A percentile compares a stretch with the other conserved stretches of the same genome.
These are phyloP conservation scores for Tolypocladium sp. DNA, from an alignment of 2,329 filamentous ascomycete genomes.

Conservation along the genomic window DNA sequence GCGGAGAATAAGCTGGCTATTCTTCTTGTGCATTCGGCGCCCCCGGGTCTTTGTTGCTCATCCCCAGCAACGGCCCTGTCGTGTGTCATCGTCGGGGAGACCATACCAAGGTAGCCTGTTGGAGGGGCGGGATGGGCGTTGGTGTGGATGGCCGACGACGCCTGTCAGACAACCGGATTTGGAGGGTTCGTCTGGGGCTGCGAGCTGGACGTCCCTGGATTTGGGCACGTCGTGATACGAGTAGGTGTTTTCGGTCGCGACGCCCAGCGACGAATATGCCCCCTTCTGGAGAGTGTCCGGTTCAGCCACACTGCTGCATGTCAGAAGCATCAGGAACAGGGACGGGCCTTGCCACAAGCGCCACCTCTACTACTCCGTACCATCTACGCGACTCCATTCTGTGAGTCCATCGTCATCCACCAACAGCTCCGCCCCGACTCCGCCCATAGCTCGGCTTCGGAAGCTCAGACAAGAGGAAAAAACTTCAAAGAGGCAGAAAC, in stretches of 20 bases:
- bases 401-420: background rate
- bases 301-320: background rate
- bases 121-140: background rate
- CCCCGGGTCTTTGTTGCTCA: background rate
- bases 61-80: background rate
- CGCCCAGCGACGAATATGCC: background rate
- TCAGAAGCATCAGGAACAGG: background rate
- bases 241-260: background rate
- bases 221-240: background rate
- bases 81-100: background rate
- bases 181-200: background rate
- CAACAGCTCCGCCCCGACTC: background rate
- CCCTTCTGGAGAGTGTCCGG: background rate
- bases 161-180: background rate
- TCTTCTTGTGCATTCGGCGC: background rate
- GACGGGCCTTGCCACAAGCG: background rate
- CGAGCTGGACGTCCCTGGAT: background rate
- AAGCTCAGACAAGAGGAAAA: background rate
- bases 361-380: background rate
- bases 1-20: background rate
- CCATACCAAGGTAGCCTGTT: background rate
- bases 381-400: background rate
- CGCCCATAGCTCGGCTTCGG: background rate
- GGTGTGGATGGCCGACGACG: background rate
- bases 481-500: background rate